Evolutionary conservation across 768 basidiomycete genomes (phyloP).

Genomic region (Nidula microcarpa): DNA sequence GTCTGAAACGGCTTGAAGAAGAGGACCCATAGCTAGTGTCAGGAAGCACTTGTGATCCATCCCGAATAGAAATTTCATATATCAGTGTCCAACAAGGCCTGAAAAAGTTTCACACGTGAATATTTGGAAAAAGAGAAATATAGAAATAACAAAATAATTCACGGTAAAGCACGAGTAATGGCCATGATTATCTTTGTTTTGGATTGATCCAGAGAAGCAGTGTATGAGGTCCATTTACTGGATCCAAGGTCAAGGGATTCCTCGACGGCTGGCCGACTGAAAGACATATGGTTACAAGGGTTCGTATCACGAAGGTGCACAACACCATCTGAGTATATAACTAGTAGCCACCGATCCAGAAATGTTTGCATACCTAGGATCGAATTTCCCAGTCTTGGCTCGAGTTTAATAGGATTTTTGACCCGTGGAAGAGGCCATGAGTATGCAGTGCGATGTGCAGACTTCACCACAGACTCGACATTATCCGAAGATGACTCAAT

Average conservation of each 20-base stretch:
- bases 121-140: not conserved
- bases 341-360: conserved; percentile 45
- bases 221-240: conserved; percentile 16
- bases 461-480: conserved; percentile 9
- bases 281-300: conserved; percentile 2
- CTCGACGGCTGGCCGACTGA: conserved; percentile 3
- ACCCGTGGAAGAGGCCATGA: conserved; percentile 10
- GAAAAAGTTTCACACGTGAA: not conserved
- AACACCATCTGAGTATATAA: conserved; percentile 36
- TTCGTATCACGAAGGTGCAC: conserved; percentile 39
- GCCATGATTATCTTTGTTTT: conserved; percentile 19
- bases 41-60: conserved; percentile 3
- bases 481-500: conserved; percentile 3
- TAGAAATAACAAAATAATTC: conserved; percentile 2
- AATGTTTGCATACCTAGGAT: conserved; percentile 37
- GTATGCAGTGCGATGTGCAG: conserved; percentile 3
- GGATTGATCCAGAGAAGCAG: conserved; percentile 14
- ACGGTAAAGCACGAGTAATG: conserved; percentile 19
- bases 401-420: conserved; percentile 5
- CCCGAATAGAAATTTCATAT: conserved; percentile 12
- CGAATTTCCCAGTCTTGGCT: conserved; percentile 4
- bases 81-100: conserved; percentile 18
- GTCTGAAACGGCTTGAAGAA: conserved; percentile 8
- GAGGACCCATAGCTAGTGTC: not conserved
- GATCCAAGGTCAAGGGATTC: conserved; percentile 3